Conservation (phyloP, 805 yeast species). For the Ogataea paraovalis region DNA sequence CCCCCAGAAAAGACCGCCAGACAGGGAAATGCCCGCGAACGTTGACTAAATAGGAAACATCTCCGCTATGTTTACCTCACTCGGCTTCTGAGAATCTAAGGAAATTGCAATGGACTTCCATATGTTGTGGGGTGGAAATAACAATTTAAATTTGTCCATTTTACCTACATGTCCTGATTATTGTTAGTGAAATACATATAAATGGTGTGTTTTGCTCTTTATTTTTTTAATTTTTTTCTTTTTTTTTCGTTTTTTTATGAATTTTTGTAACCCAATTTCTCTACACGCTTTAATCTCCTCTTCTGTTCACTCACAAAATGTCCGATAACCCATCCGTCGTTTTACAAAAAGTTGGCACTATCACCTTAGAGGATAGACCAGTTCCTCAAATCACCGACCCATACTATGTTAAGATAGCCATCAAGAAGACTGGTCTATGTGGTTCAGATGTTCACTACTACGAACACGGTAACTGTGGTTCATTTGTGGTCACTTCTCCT, state of each 20-base stretch:
- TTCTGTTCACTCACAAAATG: conserved; percentile 4
- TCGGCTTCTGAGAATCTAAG: too few relatives aligned
- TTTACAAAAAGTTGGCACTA: conserved; percentile 57
- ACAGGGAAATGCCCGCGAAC: too few relatives aligned
- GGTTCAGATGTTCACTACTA: conserved; percentile 86
- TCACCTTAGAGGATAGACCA: conserved; percentile 63
- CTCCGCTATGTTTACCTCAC: neutral
- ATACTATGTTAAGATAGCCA: conserved; percentile 66
- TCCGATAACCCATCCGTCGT: conserved; percentile 51
- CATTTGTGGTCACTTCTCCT: conserved; percentile 66
- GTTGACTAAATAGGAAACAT: neutral
- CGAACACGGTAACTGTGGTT: conserved; percentile 74
- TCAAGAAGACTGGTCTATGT: conserved; percentile 83
- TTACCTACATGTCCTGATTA: too few relatives aligned
- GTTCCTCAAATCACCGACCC: conserved; percentile 60
- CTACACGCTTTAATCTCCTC: too few relatives aligned
- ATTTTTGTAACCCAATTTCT: neutral
- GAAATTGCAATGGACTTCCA: neutral
- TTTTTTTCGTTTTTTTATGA: neutral
- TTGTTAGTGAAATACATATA: neutral
- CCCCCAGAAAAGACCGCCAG: too few relatives aligned
- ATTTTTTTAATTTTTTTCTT: neutral
- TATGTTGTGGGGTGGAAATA: neutral
- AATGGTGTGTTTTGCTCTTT: neutral
- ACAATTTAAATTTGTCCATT: too few relatives aligned